Conservation (phyloP, 805 yeast genomes). For the Candida dajiaensis region DNA sequence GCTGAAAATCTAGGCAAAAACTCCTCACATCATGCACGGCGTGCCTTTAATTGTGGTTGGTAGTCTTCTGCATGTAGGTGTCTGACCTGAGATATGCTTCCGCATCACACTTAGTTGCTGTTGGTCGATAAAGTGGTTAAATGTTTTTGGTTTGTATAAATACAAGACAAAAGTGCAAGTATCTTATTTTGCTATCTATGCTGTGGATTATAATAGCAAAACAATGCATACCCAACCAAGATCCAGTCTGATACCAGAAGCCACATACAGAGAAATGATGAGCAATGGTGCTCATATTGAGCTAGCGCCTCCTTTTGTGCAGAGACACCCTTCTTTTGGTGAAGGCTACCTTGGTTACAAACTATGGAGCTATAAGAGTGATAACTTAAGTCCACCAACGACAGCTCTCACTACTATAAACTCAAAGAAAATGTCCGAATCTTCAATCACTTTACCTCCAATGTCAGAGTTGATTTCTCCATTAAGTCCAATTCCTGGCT, state of each 20-base stretch:
- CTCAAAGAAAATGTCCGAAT: background rate
- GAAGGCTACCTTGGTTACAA: background rate
- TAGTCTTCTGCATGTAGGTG: background rate
- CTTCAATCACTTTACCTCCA: slow-evolving; percentile 5
- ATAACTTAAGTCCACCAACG: no score
- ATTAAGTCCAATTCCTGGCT: background rate
- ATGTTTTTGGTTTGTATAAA: background rate
- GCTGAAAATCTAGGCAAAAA: background rate
- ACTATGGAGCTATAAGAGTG: background rate
- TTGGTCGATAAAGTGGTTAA: background rate
- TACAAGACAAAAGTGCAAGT: background rate
- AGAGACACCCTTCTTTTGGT: background rate
- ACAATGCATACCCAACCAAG: background rate
- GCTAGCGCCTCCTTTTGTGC: background rate
- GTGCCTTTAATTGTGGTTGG: background rate
- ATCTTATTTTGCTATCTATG: background rate
- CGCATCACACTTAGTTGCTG: background rate
- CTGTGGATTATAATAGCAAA: background rate
- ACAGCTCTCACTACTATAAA: background rate
- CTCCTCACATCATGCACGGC: background rate
- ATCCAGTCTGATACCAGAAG: background rate
- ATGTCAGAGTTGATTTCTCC: slow-evolving; percentile 9
- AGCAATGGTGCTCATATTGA: background rate
- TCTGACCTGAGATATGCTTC: background rate
- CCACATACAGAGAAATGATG: background rate